Evolutionary conservation across 345 rosid genomes (phyloP).

Genomic region (Brassica incana): DNA sequence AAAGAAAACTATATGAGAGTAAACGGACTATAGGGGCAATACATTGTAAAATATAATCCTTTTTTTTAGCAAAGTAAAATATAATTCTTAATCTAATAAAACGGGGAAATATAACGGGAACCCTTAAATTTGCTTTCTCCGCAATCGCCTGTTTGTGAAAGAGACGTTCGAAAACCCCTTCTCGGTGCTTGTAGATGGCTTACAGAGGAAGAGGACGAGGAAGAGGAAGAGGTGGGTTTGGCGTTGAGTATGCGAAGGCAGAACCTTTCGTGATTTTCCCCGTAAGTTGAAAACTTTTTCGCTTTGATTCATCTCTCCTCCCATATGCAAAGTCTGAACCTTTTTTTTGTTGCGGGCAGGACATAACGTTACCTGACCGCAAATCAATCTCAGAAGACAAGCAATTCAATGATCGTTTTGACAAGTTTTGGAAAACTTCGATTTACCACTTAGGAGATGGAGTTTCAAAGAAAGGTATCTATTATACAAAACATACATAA

Average conservation of each 20-base stretch:
- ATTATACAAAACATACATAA: background rate
- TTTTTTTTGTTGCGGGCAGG: slow-evolving; percentile 3
- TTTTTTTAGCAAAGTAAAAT: too few relatives aligned
- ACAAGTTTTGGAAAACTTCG: slow-evolving; percentile 23
- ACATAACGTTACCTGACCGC: slow-evolving; percentile 23
- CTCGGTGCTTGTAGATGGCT: slow-evolving; percentile 40
- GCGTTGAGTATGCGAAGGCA: slow-evolving; percentile 30
- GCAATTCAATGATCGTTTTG: background rate
- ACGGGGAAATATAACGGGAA: background rate
- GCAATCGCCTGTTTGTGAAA: background rate
- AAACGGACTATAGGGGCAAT: too few relatives aligned
- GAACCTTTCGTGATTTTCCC: slow-evolving; percentile 58
- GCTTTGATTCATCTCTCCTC: background rate
- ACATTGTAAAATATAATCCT: too few relatives aligned
- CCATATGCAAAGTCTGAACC: background rate
- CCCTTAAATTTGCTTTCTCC: background rate
- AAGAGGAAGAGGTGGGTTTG: slow-evolving; percentile 25
- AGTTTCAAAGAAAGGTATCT: slow-evolving; percentile 21
- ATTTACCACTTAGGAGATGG: slow-evolving; percentile 34
- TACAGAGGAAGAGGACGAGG: slow-evolving; percentile 26
- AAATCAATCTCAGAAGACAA: slow-evolving; percentile 3
- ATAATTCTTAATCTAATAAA: too few relatives aligned
- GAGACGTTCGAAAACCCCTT: background rate
- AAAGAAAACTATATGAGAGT: too few relatives aligned
- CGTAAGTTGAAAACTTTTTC: slow-evolving; percentile 34